Conservation (phyloP, 1,284 basidiomycete genomes). For the Entoloma clypeatum region DNA sequence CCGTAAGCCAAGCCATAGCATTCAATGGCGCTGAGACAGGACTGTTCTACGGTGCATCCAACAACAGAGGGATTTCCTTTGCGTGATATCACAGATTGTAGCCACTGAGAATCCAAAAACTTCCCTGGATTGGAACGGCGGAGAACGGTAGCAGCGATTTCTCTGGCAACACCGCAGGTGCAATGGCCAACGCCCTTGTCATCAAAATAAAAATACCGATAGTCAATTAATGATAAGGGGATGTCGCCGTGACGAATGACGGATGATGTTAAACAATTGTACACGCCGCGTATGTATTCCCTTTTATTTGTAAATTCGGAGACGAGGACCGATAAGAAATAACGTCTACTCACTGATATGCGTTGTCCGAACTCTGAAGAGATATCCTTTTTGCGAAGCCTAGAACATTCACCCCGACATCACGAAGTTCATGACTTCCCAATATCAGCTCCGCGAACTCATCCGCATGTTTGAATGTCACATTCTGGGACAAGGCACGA, state of each 20-base stretch:
- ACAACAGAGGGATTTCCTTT: conserved; percentile 5
- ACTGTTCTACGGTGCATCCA: conserved; percentile 6
- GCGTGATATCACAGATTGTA: background rate
- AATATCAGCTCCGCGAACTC: too few species aligned
- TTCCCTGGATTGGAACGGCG: background rate
- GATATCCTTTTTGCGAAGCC: too few species aligned
- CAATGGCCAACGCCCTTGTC: background rate
- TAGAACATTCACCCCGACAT: too few species aligned
- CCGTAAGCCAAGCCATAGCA: conserved; percentile 1
- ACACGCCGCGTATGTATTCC: too few species aligned
- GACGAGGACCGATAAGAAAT: too few species aligned
- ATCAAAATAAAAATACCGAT: conserved; percentile 7
- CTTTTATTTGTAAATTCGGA: too few species aligned
- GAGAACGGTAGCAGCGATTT: background rate
- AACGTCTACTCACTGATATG: too few species aligned
- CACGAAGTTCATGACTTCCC: too few species aligned
- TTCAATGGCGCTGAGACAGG: conserved; percentile 4
- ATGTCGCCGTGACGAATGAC: too few species aligned
- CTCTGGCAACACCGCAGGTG: conserved; percentile 9
- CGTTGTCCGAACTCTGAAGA: too few species aligned
- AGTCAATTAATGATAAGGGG: conserved; percentile 6
- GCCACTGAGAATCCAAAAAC: background rate
- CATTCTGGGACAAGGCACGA: conserved; percentile 3
- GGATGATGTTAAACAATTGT: too few species aligned
- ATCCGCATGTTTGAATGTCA: too few species aligned